These are phyloP conservation scores for Lasiosphaeriaceae sp. DNA, from an alignment of 495 filamentous ascomycete species.

Conservation along the genomic window DNA sequence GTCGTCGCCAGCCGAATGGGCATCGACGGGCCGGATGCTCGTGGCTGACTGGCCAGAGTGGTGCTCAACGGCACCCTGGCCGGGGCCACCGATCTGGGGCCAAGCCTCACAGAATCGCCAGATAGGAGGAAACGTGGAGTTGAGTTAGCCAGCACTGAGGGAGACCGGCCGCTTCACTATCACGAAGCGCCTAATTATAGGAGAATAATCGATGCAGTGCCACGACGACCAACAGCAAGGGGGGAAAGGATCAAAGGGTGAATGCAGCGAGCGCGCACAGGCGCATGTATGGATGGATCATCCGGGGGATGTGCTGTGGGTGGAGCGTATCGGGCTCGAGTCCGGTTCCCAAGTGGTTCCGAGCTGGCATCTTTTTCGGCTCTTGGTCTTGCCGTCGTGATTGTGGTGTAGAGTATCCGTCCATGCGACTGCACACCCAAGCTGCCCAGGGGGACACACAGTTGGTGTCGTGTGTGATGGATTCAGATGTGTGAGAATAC, in stretches of 20 bases:
- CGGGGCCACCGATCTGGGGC: slow-evolving; percentile 24
- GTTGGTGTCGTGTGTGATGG: too few species aligned
- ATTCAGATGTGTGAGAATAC: too few species aligned
- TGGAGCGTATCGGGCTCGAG: slow-evolving; percentile 3
- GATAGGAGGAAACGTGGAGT: slow-evolving; percentile 25
- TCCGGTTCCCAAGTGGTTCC: slow-evolving; percentile 13
- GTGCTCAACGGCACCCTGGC: slow-evolving; percentile 13
- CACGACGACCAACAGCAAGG: slow-evolving; percentile 24
- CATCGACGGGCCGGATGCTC: slow-evolving; percentile 7
- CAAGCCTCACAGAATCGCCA: slow-evolving; percentile 17
- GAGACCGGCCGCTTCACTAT: slow-evolving; percentile 14
- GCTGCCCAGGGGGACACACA: too few species aligned
- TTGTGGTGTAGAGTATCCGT: too few species aligned
- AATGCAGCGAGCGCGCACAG: slow-evolving; percentile 8
- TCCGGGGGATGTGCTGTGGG: slow-evolving; percentile 21
- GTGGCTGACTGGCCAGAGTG: slow-evolving; percentile 8
- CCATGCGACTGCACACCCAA: background rate
- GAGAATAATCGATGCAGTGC: slow-evolving; percentile 28
- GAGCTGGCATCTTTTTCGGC: slow-evolving; percentile 1
- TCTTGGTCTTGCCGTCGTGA: background rate
- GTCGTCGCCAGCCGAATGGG: slow-evolving; percentile 15
- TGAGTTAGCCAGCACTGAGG: slow-evolving; percentile 22
- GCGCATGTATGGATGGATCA: slow-evolving; percentile 19
- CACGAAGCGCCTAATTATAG: slow-evolving; percentile 27
- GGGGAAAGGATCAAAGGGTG: background rate